phyloP scores from a whole-genome alignment of 2,329 filamentous ascomycete species.

The Blastomyces percursus region DNA sequence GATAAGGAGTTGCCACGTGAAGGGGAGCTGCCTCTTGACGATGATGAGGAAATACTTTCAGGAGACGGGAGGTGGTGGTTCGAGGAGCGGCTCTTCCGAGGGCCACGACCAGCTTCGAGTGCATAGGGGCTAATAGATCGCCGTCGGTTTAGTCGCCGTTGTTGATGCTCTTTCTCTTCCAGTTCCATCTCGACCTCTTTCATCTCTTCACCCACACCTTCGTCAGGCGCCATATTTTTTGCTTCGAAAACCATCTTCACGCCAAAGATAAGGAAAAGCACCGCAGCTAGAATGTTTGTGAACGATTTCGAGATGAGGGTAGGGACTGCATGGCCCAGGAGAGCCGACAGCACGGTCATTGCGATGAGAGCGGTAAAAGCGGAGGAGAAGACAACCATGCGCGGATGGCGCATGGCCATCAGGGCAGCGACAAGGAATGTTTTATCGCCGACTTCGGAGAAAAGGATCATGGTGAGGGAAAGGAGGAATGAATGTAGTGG shows the following conservation, averaged over 20 bases:
- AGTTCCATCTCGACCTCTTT: slow-evolving; percentile 91
- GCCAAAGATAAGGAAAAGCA: slow-evolving; percentile 83
- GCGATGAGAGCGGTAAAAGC: slow-evolving; percentile 83
- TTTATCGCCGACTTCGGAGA: slow-evolving; percentile 96
- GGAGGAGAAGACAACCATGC: slow-evolving; percentile 84
- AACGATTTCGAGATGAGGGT: slow-evolving; percentile 80
- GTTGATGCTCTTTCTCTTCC: slow-evolving; percentile 78
- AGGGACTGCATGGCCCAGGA: slow-evolving; percentile 85
- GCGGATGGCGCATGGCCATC: slow-evolving; percentile 98
- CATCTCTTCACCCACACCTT: slow-evolving; percentile 94
- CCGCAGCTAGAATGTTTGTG: slow-evolving; percentile 75
- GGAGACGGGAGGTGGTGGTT: slow-evolving; percentile 68
- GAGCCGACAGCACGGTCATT: slow-evolving; percentile 91
- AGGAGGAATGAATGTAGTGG: slow-evolving; percentile 81
- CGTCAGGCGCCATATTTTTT: slow-evolving; percentile 74
- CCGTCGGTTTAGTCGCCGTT: slow-evolving; percentile 54
- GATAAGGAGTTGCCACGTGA: slow-evolving; percentile 36
- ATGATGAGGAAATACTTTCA: slow-evolving; percentile 68
- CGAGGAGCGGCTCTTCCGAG: slow-evolving; percentile 55
- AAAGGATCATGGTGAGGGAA: slow-evolving; percentile 92
- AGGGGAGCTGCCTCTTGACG: slow-evolving; percentile 50
- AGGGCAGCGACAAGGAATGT: slow-evolving; percentile 94
- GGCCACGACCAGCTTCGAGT: slow-evolving; percentile 65
- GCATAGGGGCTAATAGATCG: slow-evolving; percentile 62
- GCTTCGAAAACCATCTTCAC: slow-evolving; percentile 75